Evolutionary conservation across 2,329 filamentous ascomycete genomes (phyloP), one percentile per base, ranked within the genome.

Genomic region (Pleoardoris graminearum): DNA sequence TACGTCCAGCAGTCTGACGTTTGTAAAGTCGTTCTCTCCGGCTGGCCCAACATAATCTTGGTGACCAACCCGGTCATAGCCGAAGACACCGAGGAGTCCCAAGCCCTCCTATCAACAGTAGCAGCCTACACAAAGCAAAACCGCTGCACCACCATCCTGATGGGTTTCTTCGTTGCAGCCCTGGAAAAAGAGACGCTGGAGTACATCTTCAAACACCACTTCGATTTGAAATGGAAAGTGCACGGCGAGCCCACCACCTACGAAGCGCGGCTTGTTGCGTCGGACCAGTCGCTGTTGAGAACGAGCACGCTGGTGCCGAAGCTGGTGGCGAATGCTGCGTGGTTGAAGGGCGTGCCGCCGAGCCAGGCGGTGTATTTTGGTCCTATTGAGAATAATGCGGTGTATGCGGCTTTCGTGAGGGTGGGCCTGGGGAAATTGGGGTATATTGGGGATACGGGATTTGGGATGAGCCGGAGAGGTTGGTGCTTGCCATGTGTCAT

Each of bases 401-500:
- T 54, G 7, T 67, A 62, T 44, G 61, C 62, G 12, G 60, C 66
- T 3, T 63, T 57, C 35, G 55, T 44, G 32, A 55, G 59, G 32
- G 56, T 67, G 17, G 65, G 60, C 12, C 44, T 61, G 7, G 65
- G 65, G 4, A 65, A 60, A 46, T 33, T 67, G 12, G 65, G 66
- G 1, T 67, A 61, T 47, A 55, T 68, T 55, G 65, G 65, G n/a
- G 63, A 68, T 29, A 45, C 58, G 11, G 61, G 62, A 22, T 61
- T 57, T 32, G 57, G 53, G 64, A 66, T 30, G 62, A 62, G 43
- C 50, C 59, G 1, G 62, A 67, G 43, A 41, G 55, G 16, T 23
- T 66, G 21, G 61, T 67, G 10, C 32, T 69, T 22, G 60, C 63
- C 7, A 69, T 69, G 66, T 66, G 63, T 33, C 59, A 63, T 45